Evolutionary conservation across 2,329 filamentous ascomycete genomes (phyloP).

Genomic region (Aureobasidium melanogenum): DNA sequence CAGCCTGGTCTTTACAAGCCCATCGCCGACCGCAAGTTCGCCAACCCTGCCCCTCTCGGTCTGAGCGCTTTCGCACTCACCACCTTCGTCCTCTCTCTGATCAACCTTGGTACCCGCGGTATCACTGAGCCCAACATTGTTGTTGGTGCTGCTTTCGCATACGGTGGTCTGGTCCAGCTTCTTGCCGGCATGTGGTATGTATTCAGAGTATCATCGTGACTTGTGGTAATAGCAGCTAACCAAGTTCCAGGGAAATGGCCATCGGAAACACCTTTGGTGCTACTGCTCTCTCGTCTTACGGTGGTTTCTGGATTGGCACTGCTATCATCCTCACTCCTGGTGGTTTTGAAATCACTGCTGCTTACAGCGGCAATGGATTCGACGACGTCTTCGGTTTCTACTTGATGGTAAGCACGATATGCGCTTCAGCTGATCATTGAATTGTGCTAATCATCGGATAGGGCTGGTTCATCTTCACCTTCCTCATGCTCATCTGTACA

Average conservation of each 20-base stretch:
- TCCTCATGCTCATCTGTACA: slow-evolving; percentile 44
- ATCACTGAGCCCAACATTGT: slow-evolving; percentile 38
- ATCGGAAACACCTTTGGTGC: slow-evolving; percentile 57
- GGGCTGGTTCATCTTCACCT: slow-evolving; percentile 52
- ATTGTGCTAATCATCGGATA: slow-evolving; percentile 12
- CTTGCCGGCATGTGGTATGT: slow-evolving; percentile 48
- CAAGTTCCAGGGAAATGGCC: slow-evolving; percentile 38
- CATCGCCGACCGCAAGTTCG: slow-evolving; percentile 37
- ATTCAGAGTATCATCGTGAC: neutral
- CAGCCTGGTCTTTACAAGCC: slow-evolving; percentile 42
- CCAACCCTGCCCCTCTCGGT: slow-evolving; percentile 52
- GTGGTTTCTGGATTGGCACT: slow-evolving; percentile 54
- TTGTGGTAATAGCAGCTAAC: slow-evolving; percentile 8
- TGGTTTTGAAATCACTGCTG: slow-evolving; percentile 39
- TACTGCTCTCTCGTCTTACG: slow-evolving; percentile 52
- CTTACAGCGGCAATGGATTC: slow-evolving; percentile 35
- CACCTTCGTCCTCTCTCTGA: slow-evolving; percentile 50
- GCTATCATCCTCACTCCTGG: slow-evolving; percentile 50
- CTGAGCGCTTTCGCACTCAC: slow-evolving; percentile 57
- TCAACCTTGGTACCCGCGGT: slow-evolving; percentile 38
- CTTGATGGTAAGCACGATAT: slow-evolving; percentile 36
- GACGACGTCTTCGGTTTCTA: slow-evolving; percentile 49
- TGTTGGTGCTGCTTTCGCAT: slow-evolving; percentile 40
- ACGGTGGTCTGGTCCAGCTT: slow-evolving; percentile 43
- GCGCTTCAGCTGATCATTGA: neutral